Evolutionary conservation across 129 eudicot genomes (phyloP).

Genomic region (Saposhnikovia divaricata): DNA sequence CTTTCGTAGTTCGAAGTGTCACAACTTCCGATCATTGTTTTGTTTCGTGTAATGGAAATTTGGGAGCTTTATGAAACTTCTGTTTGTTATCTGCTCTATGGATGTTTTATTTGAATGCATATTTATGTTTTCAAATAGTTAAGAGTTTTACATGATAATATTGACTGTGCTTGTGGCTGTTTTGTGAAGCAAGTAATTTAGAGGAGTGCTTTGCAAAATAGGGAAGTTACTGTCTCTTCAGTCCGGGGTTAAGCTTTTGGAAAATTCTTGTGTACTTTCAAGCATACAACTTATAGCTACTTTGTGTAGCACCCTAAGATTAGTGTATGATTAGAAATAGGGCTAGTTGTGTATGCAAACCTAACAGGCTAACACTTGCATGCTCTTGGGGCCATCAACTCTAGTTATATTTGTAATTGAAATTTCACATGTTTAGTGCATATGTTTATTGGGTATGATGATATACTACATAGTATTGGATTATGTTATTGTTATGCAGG

Average conservation of each 20-base stretch:
- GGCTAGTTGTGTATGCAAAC: no score
- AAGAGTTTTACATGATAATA: neutral
- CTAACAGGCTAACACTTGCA: no score
- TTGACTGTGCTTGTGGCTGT: neutral
- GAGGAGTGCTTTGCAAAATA: no score
- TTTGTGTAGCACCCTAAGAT: no score
- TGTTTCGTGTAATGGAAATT: neutral
- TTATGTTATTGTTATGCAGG: no score
- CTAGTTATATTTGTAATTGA: no score
- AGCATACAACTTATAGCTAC: no score
- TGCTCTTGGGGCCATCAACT: no score
- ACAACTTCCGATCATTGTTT: neutral
- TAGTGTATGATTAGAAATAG: no score
- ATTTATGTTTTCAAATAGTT: neutral
- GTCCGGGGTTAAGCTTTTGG: neutral
- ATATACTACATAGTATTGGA: no score
- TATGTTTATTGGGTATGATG: no score
- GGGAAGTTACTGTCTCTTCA: neutral
- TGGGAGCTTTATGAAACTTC: neutral
- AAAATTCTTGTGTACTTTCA: neutral
- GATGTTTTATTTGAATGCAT: neutral
- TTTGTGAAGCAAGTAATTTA: neutral
- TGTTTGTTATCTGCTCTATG: neutral
- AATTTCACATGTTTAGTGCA: no score
- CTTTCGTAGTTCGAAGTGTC: neutral